Evolutionary conservation across 306 rosid species (phyloP), one percentile per base, ranked within the genome.

Genomic region (Alnus rubra): DNA sequence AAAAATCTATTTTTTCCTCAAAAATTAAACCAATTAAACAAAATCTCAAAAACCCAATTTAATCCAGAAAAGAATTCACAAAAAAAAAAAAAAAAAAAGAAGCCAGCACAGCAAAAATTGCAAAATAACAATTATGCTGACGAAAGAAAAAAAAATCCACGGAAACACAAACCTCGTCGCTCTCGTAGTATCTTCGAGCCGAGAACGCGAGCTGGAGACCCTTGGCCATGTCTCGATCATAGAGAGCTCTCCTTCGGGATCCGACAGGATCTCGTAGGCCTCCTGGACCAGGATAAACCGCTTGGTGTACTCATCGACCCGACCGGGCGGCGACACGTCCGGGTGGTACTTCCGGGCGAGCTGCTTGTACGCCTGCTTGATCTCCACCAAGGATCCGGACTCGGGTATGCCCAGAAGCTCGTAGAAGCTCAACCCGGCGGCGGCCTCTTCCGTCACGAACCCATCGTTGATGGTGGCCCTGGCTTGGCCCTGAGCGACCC

Each of bases 261-360:
- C 98, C 42, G 96, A 90, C 44, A 95, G 69, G 1, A 92, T 91
- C 83, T 95, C 98, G 45, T 95, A 95, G 9, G 98, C 98, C 86
- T 92, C 96, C 73, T 91, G 97, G 8, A 95, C 92, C 77, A 76
- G 91, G 76, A 95, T 87, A 51, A 95, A 95, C 86, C 88, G 79
- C 76, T 77, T 85, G 0, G 98, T 95, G 62, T 92, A 81, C 84
- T 92, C 98, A 51, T 91, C 92, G 45, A 88, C 90, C 88, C 85
- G 90, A 80, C 53, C 98, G 76, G 98, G 90, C 1, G 98, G 98
- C 5, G 98, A 92, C 19, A 95, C 98, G 45, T 95, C 98, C 9
- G 98, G 98, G 71, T 95, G 98, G 77, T 92, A 92, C 84, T 92
- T 91, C 59, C 91, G 81, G 9, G 94, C 98, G 0, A 92, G 86